Evolutionary conservation across 2,329 filamentous ascomycete species (phyloP), one percentile per base, ranked within the genome.

Genomic region (Emmonsiellopsis sp.): DNA sequence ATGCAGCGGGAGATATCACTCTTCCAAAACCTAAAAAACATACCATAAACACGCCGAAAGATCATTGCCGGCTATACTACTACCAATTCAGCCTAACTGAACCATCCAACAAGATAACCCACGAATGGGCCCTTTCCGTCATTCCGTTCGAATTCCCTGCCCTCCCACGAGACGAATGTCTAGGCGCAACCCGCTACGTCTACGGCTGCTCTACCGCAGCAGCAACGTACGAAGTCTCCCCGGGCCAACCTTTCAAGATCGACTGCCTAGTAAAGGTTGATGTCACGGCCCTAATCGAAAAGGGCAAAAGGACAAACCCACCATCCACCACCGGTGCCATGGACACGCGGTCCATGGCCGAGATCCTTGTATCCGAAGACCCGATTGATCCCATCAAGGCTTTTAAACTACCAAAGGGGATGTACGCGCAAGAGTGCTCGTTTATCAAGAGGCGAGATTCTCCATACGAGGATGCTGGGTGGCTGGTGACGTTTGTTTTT

Each of bases 141-240:
- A 80, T 87, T 42, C 79, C 83, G 0, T 84, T 87, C 54, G 85
- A 88, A 57, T 87, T 87, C 50, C 84, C 85, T 0, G 79, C 80
- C 0, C 67, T 86, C 0, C 74, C 78, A 0, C 75, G 80, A 1
- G 69, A 74, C 1, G 62, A 71, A 13, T 76, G 79, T 16, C 87
- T 87, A 83, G 69, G 64, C 2, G 60, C 69, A 8, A 78, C 81
- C 15, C 76, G 74, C 1, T 88, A 81, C 56, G 73, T 87, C 30
- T 88, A 87, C 57, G 84, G 85, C 2, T 87, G 84, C 65, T 38
- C 35, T 2, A 38, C 9, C 13, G 35, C 35, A 38, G 13, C 9
- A 38, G 3, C 35, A 38, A 10, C 35, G 13, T 38, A 38, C 13
- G 13, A 38, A 38, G 35, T 10, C 35, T 38, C 35, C 9, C 13